These are phyloP conservation scores for Ceratocystis cacaofunesta DNA, from an alignment of 2,329 filamentous ascomycete species.

Conservation along the genomic window DNA sequence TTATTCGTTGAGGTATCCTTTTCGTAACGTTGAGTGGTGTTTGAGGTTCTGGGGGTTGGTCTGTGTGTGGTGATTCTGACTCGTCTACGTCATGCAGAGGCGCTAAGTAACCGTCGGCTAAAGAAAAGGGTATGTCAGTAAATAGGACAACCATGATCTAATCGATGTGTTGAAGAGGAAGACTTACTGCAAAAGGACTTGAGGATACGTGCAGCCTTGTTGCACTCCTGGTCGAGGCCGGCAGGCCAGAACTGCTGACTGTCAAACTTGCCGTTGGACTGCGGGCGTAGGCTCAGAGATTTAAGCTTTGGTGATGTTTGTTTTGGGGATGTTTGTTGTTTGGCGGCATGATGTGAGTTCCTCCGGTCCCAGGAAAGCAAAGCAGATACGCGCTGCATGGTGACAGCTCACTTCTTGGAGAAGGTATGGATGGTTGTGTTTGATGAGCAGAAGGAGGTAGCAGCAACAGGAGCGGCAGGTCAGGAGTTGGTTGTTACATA, in stretches of 20 bases:
- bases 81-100: conserved; percentile 27
- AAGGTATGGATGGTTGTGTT: not conserved
- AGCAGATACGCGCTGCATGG: conserved; percentile 19
- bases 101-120: conserved; percentile 43
- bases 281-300: conserved; percentile 11
- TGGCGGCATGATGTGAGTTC: conserved; percentile 17
- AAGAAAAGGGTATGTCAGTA: conserved; percentile 10
- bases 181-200: conserved; percentile 74
- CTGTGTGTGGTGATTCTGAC: conserved; percentile 8
- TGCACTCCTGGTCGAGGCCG: conserved; percentile 72
- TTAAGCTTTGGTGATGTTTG: conserved; percentile 9
- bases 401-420: not conserved
- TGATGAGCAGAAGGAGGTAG: not conserved
- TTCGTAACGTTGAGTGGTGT: conserved; percentile 40
- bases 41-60: conserved; percentile 28
- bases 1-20: conserved; percentile 75
- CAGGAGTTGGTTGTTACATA: not conserved
- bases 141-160: not conserved
- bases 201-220: conserved; percentile 79
- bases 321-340: conserved; percentile 14
- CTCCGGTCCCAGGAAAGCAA: conserved; percentile 19
- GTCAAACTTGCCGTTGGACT: conserved; percentile 16
- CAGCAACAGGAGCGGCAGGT: not conserved
- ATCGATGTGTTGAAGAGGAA: conserved; percentile 9
- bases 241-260: conserved; percentile 70